Evolutionary conservation across 495 filamentous ascomycete genomes (phyloP).

Genomic region (Xylaria bambusicola): DNA sequence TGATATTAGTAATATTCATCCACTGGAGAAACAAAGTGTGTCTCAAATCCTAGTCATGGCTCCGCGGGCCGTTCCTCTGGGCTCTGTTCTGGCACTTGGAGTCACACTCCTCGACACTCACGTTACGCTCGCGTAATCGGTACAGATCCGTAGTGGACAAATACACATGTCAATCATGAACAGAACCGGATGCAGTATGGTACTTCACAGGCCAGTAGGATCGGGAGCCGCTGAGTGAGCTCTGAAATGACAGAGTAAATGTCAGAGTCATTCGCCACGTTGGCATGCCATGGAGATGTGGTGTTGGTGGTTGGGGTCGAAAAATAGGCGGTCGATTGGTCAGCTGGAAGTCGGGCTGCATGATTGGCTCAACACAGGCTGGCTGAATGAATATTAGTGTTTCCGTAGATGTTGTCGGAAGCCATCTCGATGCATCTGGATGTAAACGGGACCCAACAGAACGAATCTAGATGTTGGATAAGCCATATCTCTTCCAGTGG

Average conservation of each 20-base stretch:
- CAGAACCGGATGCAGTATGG: too few relatives aligned
- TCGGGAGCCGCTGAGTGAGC: background rate
- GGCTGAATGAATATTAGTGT: slow-evolving; percentile 1
- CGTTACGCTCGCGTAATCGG: too few relatives aligned
- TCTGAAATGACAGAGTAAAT: background rate
- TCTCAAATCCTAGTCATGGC: slow-evolving; percentile 5
- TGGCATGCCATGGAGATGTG: background rate
- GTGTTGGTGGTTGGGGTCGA: background rate
- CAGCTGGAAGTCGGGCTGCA: background rate
- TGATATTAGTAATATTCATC: background rate
- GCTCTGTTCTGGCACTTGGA: background rate
- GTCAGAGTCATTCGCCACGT: background rate
- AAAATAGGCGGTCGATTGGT: background rate
- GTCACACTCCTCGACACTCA: too few relatives aligned
- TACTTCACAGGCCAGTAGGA: background rate
- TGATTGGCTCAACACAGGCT: background rate
- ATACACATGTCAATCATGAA: too few relatives aligned
- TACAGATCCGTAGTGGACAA: too few relatives aligned
- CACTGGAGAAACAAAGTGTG: background rate
- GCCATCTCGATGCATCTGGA: background rate
- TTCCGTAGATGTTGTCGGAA: too few relatives aligned
- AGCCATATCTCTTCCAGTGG: background rate
- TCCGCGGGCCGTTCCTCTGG: slow-evolving; percentile 11
- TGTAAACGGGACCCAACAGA: background rate
- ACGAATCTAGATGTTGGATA: background rate